Conservation (phyloP, 1,139 yeast species). For the Yamadazyma membranifaciens region DNA sequence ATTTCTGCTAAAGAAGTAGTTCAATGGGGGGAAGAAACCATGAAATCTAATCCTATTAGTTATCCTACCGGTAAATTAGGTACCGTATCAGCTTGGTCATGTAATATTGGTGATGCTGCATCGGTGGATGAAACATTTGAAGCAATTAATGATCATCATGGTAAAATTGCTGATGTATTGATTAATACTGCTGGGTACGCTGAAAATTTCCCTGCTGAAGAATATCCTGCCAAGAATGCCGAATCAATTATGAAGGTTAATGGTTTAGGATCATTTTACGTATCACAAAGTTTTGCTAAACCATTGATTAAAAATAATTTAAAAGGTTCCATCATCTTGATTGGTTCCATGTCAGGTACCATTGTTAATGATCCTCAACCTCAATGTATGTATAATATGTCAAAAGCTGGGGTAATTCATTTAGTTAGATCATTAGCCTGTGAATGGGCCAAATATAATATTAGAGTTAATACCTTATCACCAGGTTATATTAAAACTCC, state of each 20-base stretch:
- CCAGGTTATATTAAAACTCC: slow-evolving; percentile 53
- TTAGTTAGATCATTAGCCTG: slow-evolving; percentile 49
- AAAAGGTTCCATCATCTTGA: slow-evolving; percentile 43
- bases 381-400: slow-evolving; percentile 51
- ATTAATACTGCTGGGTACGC: slow-evolving; percentile 85
- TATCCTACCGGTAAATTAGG: slow-evolving; percentile 36
- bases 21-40: slow-evolving; percentile 51
- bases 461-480: slow-evolving; percentile 46
- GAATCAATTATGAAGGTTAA: slow-evolving; percentile 71
- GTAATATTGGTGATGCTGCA: slow-evolving; percentile 69
- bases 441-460: slow-evolving; percentile 53
- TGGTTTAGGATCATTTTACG: slow-evolving; percentile 73
- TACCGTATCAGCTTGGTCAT: slow-evolving; percentile 64
- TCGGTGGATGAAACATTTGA: slow-evolving; percentile 56
- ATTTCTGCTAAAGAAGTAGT: slow-evolving; percentile 59
- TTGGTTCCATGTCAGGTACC: slow-evolving; percentile 51
- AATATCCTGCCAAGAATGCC: slow-evolving; percentile 70
- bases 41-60: slow-evolving; percentile 33
- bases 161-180: slow-evolving; percentile 60
- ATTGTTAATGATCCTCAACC: slow-evolving; percentile 54
- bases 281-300: slow-evolving; percentile 59
- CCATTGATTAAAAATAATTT: slow-evolving; percentile 61
- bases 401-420: slow-evolving; percentile 51
- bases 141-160: slow-evolving; percentile 55
- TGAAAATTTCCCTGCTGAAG: slow-evolving; percentile 74